These are phyloP conservation scores for Fusarium coffeatum DNA, from an alignment of 2,329 filamentous ascomycete species.

Conservation along the genomic window DNA sequence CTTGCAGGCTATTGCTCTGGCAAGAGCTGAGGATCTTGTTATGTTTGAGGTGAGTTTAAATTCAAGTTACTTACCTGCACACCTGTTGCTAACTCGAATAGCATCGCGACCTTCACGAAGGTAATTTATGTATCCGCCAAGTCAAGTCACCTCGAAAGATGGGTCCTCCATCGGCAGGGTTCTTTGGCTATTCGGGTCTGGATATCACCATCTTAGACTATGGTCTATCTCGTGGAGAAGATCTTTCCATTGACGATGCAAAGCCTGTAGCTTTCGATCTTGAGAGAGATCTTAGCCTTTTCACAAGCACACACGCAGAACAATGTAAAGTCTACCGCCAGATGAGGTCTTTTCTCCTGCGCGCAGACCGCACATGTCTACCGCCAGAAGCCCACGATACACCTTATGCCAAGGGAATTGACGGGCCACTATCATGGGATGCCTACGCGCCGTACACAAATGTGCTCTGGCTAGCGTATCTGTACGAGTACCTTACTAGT, in stretches of 20 bases:
- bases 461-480: slow-evolving; percentile 72
- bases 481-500: slow-evolving; percentile 64
- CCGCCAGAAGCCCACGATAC: slow-evolving; percentile 60
- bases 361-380: slow-evolving; percentile 62
- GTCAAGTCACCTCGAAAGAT: slow-evolving; percentile 51
- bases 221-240: slow-evolving; percentile 69
- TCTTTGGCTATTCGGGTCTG: slow-evolving; percentile 69
- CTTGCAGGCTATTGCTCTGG: slow-evolving; percentile 68
- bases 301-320: slow-evolving; percentile 68
- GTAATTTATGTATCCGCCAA: slow-evolving; percentile 69
- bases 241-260: slow-evolving; percentile 52
- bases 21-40: slow-evolving; percentile 67
- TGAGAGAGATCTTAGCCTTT: slow-evolving; percentile 69
- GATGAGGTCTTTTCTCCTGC: slow-evolving; percentile 68
- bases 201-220: slow-evolving; percentile 75
- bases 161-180: slow-evolving; percentile 48
- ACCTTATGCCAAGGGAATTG: slow-evolving; percentile 59
- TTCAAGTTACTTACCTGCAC: not conserved
- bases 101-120: slow-evolving; percentile 75
- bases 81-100: slow-evolving; percentile 45
- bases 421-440: slow-evolving; percentile 65
- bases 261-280: slow-evolving; percentile 66
- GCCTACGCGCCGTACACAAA: slow-evolving; percentile 71
- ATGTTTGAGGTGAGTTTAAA: slow-evolving; percentile 66
- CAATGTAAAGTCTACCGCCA: slow-evolving; percentile 73